Base-by-base conservation (phyloP, 2,329 filamentous ascomycete species). In the Emergomyces africanus region DNA sequence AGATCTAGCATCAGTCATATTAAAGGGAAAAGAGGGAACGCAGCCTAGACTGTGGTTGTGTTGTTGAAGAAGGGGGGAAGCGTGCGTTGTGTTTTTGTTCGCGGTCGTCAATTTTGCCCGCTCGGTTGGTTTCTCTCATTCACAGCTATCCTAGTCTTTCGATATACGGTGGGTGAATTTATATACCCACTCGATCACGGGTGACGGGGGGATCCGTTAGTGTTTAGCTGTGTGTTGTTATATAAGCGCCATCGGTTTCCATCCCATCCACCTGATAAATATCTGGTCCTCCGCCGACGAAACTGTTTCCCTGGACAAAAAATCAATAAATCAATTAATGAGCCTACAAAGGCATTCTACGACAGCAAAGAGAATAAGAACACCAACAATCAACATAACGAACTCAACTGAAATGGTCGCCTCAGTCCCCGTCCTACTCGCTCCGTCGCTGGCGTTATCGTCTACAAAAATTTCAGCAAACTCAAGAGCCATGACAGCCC, bases 401-500 rank as follows among this genome's bases (percentile, higher is more conserved):
- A 37, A 53, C 18, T 15, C 5, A 9, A 33, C 20, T 41, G 39
- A 54, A 49, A 59, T 59, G 58, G 53, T 59, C 42, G 50, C 58
- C 23, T 35, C 55, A 66, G 46, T 65, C 66, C 59, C 65, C 57
- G 33, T 33, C 57, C 28, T 54, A 12, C 37, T 58, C 12, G 23
- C 12, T n/a, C 51, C 28, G 18, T 55, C 49, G 6, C 8, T 3
- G 23, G 15, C 14, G 20, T 33, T 23, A 10, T 23, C 28, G 12
- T 49, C 57, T 14, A 42, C 25, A 1, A 48, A 25, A 23, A 33
- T 20, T 39, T n/a, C 48, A 5, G 41, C 35, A 20, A 37, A 25
- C 35, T 3, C 41, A 37, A 33, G 50, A 57, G 25, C 41, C 46
- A 57, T 57, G 37, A 9, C 56, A 18, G 42, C 51, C 71, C 3